Base-by-base conservation (phyloP, 2,329 filamentous ascomycete genomes). In the Talaromyces amestolkiae region DNA sequence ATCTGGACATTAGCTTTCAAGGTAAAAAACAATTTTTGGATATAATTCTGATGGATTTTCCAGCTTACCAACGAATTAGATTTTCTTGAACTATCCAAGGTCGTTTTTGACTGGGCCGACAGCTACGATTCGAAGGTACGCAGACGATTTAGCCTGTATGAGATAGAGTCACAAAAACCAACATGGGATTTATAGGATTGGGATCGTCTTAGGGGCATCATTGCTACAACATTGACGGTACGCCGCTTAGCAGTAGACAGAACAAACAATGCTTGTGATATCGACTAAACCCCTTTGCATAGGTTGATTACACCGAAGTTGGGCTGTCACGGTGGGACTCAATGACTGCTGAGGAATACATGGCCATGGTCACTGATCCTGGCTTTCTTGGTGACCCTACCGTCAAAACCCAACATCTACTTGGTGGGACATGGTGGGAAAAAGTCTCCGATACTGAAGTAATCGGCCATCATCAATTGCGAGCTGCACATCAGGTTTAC, bases 241-340 rank as follows among this genome's bases (percentile, higher is more conserved):
- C 49, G 58, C 53, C 27, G 39, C 35, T 9, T 6, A 43, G 33
- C 11, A 39, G 15, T 47, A 31, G 51, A 17, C 31, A 2, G n/a
- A 37, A 22, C 5, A 37, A 56, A 39, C 19, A 24, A 39, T 39
- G n/a, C 51, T 54, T 22, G 33, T 15, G 53, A 39, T 56, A 4
- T 24, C 19, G 11, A n/a, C 53, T 56, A 39, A 56, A 19, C 37
- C 3, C 11, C 11, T 22, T 19, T 17, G 15, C 75, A 89, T 75
- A 89, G 83, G 84, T 92, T 71, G 90, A 93, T 81, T 93, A 93
- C 83, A 86, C 85, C 60, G 82, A 84, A 47, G 86, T 89, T 75
- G 82, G 86, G 61, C 81, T 86, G 74, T 84, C 84, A 72, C 75
- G 85, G 64, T 89, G 86, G 86, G 83, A 85, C 58, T 80, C 82